Conservation (phyloP, 306 rosid genomes). For the Spatholobus suberectus region DNA sequence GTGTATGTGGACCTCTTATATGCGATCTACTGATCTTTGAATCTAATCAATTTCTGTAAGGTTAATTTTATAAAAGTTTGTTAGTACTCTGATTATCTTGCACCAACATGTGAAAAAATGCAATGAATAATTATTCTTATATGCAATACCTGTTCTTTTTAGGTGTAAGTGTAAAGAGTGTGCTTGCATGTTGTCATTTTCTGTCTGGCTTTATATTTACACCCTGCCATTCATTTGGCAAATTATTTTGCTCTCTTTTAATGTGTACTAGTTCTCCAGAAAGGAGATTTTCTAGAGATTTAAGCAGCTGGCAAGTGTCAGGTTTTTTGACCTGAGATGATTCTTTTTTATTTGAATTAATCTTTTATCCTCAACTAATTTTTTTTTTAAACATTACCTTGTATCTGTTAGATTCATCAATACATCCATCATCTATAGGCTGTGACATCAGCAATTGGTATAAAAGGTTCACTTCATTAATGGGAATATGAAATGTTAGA, state of each 20-base stretch:
- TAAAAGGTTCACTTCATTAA: slow-evolving; percentile 27
- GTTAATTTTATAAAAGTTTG: slow-evolving; percentile 23
- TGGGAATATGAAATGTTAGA: slow-evolving; percentile 6
- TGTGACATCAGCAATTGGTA: slow-evolving; percentile 3
- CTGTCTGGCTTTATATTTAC: background rate
- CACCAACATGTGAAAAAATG: slow-evolving; percentile 6
- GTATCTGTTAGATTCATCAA: slow-evolving; percentile 10
- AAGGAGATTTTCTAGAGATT: slow-evolving; percentile 3
- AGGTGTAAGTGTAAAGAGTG: background rate
- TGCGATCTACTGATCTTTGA: background rate
- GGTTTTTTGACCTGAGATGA: background rate
- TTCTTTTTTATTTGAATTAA: slow-evolving; percentile 2
- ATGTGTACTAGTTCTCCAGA: background rate
- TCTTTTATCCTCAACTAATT: background rate
- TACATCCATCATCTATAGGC: background rate
- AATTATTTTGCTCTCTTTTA: slow-evolving; percentile 20
- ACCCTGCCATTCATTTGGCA: background rate
- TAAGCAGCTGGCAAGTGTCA: slow-evolving; percentile 8
- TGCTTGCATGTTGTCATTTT: background rate
- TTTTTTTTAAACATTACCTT: background rate
- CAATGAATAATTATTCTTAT: slow-evolving; percentile 21
- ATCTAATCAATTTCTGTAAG: background rate
- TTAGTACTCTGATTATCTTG: slow-evolving; percentile 8
- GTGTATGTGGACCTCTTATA: slow-evolving; percentile 2
- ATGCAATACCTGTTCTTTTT: slow-evolving; percentile 27